These are phyloP conservation scores for Mycena sanguinolenta DNA, from an alignment of 768 basidiomycete genomes.

Conservation along the genomic window DNA sequence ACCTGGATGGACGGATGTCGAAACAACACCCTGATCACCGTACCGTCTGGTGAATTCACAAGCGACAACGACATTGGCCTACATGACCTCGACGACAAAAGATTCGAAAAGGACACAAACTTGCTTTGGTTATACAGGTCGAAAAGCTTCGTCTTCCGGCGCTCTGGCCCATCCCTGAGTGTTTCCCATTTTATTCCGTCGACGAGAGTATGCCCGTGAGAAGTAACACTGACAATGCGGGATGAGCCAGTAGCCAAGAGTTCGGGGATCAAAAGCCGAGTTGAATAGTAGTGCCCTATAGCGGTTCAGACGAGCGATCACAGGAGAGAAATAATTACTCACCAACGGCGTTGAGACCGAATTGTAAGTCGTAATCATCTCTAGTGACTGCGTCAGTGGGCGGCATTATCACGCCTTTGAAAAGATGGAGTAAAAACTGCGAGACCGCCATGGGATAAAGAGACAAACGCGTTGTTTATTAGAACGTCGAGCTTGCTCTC, in stretches of 20 bases:
- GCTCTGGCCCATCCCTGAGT: neutral
- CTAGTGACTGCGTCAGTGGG: neutral
- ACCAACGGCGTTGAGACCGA: slow-evolving; percentile 6
- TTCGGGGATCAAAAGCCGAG: neutral
- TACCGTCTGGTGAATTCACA: too few species aligned
- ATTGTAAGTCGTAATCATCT: slow-evolving; percentile 6
- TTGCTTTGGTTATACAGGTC: slow-evolving; percentile 16
- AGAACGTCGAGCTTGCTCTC: slow-evolving; percentile 13
- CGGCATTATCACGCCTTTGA: neutral
- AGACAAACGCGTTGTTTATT: neutral
- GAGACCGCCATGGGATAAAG: neutral
- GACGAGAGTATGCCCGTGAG: neutral
- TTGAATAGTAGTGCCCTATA: slow-evolving; percentile 1
- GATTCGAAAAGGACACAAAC: neutral
- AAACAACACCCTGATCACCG: slow-evolving; percentile 8
- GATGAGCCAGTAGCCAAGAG: slow-evolving; percentile 4
- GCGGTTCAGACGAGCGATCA: too few species aligned
- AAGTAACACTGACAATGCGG: too few species aligned
- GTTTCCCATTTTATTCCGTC: slow-evolving; percentile 9
- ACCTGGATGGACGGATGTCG: slow-evolving; percentile 11
- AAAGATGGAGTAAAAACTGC: too few species aligned
- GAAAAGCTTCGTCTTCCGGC: neutral
- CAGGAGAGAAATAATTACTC: neutral
- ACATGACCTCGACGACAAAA: too few species aligned
- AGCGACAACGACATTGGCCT: slow-evolving; percentile 12